Conservation (phyloP, 805 yeast genomes). For the Brettanomyces sp. region DNA sequence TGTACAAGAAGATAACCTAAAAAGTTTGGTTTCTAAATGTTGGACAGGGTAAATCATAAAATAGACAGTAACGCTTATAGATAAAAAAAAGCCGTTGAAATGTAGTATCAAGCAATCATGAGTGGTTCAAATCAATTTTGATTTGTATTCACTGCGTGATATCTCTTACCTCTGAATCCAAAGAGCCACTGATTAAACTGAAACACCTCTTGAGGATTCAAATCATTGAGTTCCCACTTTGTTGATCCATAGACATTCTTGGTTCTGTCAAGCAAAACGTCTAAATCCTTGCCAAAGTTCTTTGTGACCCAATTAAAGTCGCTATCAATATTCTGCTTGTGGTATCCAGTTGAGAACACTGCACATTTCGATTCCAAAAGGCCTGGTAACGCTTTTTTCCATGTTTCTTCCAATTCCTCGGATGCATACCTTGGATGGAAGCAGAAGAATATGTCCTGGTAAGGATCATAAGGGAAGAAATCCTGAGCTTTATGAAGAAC, state of each 20-base stretch:
- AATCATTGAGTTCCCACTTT: constrained; percentile 90
- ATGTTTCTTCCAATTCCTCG: constrained; percentile 65
- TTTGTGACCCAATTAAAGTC: constrained; percentile 66
- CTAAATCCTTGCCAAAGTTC: constrained; percentile 67
- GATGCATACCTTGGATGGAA: constrained; percentile 95
- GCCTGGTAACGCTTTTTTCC: constrained; percentile 82
- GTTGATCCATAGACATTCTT: constrained; percentile 74
- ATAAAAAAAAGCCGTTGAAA: too few relatives aligned
- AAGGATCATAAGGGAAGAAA: constrained; percentile 97
- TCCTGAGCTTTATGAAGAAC: constrained; percentile 86
- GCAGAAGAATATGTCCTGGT: constrained; percentile 81
- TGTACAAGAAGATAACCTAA: neutral
- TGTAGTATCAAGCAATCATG: too few relatives aligned
- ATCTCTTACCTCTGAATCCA: constrained; percentile 94
- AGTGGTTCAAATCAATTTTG: neutral
- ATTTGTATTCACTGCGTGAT: constrained; percentile 55
- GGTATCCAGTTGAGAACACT: constrained; percentile 82
- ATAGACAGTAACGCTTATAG: too few relatives aligned
- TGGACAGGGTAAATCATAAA: too few relatives aligned
- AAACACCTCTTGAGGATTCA: constrained; percentile 86
- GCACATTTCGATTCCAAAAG: constrained; percentile 90
- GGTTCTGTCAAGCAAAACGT: constrained; percentile 65
- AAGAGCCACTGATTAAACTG: constrained; percentile 85
- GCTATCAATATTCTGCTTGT: constrained; percentile 56
- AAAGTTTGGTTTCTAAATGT: too few relatives aligned